These are phyloP conservation scores for Ilyonectria sp. DNA, from an alignment of 2,329 filamentous ascomycete genomes.

Conservation along the genomic window DNA sequence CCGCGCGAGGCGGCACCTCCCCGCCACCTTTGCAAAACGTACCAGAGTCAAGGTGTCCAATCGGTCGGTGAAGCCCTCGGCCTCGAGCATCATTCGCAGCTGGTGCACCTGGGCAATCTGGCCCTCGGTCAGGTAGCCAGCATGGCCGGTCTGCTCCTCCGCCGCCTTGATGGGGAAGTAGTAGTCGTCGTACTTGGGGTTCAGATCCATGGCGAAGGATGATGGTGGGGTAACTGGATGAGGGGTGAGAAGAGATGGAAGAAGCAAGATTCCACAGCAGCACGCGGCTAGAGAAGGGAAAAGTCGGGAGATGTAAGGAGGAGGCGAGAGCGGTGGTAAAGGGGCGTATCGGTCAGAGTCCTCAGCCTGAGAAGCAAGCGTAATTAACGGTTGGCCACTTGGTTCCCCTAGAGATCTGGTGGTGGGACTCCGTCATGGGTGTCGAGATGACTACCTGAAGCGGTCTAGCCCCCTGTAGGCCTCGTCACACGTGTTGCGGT, in stretches of 20 bases:
- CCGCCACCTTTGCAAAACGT: conserved; percentile 51
- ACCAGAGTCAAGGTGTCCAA: conserved; percentile 95
- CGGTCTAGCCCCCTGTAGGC: conserved; percentile 40
- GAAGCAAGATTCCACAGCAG: conserved; percentile 25
- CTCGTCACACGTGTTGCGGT: conserved; percentile 33
- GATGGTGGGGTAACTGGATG: conserved; percentile 43
- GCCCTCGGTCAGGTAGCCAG: conserved; percentile 86
- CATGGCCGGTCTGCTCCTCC: conserved; percentile 81
- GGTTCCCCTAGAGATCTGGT: conserved; percentile 48
- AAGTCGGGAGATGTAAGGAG: not conserved
- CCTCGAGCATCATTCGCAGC: conserved; percentile 87
- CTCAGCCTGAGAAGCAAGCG: conserved; percentile 46
- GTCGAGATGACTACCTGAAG: conserved; percentile 44
- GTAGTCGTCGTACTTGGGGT: conserved; percentile 96
- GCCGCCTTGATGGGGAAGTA: conserved; percentile 89
- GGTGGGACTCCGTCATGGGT: conserved; percentile 51
- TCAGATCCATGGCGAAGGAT: conserved; percentile 65
- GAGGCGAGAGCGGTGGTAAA: conserved; percentile 26
- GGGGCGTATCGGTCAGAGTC: conserved; percentile 38
- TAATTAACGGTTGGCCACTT: conserved; percentile 48
- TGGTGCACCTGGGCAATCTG: conserved; percentile 93
- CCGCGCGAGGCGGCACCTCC: not conserved
- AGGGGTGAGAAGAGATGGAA: conserved; percentile 25
- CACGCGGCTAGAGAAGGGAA: conserved; percentile 16
- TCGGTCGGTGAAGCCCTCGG: conserved; percentile 84